These are phyloP conservation scores for Cercospora sp. DNA, from an alignment of 2,329 filamentous ascomycete genomes.

Conservation along the genomic window DNA sequence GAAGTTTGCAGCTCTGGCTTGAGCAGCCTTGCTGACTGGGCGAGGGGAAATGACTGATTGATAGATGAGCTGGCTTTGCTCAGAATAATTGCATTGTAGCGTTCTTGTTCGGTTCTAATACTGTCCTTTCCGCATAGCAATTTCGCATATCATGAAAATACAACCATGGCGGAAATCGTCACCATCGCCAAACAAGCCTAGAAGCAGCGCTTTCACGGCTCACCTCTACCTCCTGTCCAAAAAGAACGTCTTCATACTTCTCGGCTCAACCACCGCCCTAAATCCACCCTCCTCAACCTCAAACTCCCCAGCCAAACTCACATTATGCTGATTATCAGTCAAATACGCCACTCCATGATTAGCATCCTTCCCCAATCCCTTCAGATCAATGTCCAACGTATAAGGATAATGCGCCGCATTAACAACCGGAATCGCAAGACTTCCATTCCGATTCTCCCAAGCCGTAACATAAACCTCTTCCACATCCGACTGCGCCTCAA, in stretches of 20 bases:
- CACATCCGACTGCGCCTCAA: not conserved
- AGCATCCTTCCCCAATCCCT: not conserved
- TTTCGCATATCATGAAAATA: not conserved
- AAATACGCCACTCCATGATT: not conserved
- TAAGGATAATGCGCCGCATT: not conserved
- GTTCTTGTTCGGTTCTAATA: not conserved
- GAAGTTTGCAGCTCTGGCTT: not conserved
- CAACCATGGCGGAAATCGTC: not conserved
- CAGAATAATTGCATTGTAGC: too few relatives aligned
- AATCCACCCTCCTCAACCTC: not conserved
- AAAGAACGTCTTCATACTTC: not conserved
- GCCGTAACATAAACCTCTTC: slow-evolving; percentile 1
- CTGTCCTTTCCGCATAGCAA: not conserved
- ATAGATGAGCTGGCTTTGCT: too few relatives aligned
- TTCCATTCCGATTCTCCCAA: not conserved
- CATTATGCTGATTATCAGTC: not conserved
- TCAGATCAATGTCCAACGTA: not conserved
- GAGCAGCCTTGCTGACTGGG: not conserved
- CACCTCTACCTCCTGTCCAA: not conserved
- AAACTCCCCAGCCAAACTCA: not conserved
- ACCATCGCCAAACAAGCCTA: not conserved
- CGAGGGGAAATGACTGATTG: not conserved
- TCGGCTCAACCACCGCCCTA: not conserved
- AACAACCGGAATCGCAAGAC: not conserved
- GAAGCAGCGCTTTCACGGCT: not conserved